phyloP scores from a whole-genome alignment of 2,329 filamentous ascomycete genomes.

The Colletotrichum orbiculare region DNA sequence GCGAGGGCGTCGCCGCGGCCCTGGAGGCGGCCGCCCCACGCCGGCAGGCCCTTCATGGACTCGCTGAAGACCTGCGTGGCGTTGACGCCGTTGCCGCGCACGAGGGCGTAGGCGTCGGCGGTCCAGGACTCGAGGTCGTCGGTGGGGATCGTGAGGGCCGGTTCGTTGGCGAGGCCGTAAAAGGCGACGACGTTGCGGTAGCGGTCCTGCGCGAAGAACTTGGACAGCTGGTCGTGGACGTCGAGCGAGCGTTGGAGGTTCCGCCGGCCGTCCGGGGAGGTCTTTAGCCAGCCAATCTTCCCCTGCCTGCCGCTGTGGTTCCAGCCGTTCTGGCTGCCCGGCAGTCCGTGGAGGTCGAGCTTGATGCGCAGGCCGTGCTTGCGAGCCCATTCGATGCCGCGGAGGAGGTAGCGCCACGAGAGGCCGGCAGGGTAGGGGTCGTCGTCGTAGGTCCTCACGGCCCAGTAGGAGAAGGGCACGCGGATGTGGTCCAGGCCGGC shows the following conservation, averaged over 20 bases:
- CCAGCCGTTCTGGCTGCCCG: conserved; percentile 97
- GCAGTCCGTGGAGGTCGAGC: conserved; percentile 88
- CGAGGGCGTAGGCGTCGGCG: conserved; percentile 73
- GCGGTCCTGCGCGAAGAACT: conserved; percentile 92
- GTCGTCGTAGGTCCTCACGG: conserved; percentile 82
- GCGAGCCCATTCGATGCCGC: conserved; percentile 92
- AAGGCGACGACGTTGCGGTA: conserved; percentile 93
- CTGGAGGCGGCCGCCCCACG: conserved; percentile 89
- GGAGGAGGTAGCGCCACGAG: conserved; percentile 92
- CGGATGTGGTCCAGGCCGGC: conserved; percentile 97
- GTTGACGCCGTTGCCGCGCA: conserved; percentile 80
- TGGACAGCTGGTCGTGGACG: conserved; percentile 85
- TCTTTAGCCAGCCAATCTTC: conserved; percentile 86
- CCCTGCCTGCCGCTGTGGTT: conserved; percentile 93
- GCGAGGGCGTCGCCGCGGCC: conserved; percentile 74
- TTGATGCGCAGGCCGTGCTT: conserved; percentile 94
- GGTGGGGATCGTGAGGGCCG: conserved; percentile 82
- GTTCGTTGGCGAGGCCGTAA: conserved; percentile 96
- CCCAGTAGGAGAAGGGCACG: conserved; percentile 96
- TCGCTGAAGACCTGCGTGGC: conserved; percentile 88
- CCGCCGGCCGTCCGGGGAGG: conserved; percentile 76
- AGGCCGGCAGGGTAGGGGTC: conserved; percentile 91
- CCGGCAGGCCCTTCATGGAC: conserved; percentile 89
- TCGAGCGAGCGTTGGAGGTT: conserved; percentile 88
- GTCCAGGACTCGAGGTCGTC: conserved; percentile 84